Evolutionary conservation across 495 filamentous ascomycete species (phyloP), one percentile per base, ranked within the genome.

Genomic region (Trypethelium eluteriae): DNA sequence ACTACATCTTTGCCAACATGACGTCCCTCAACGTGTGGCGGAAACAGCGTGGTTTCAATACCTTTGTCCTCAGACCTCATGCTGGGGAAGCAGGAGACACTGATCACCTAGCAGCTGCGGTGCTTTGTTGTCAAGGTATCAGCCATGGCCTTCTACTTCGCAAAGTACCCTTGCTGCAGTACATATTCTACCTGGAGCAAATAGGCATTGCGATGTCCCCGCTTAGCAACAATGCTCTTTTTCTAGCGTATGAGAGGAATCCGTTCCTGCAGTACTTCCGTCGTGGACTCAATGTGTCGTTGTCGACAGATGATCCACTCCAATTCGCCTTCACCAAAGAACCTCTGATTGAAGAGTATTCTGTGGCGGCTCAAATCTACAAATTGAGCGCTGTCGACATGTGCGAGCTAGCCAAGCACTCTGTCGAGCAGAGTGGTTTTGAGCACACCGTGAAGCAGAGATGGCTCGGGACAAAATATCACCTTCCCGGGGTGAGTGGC

Each of bases 261-360:
- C 94, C 94, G 0, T 98, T 95, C 76, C 83, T 92, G 64, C 89
- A 88, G 74, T 98, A 98, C 76, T 98, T 98, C 79, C 90, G 89
- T 73, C 86, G 93, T 46, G 94, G 94, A 1, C 77, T 98, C 62
- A 98, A 98, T 76, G 93, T 98, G 2, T 97, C 93, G 18, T 80
- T 98, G 41, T 97, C 93, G 2, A 98, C 94, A 0, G 94, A 98
- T 74, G 94, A 98, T 78, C 94, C 94, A 10, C 83, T 98, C 9
- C 94, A 98, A 75, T 98, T 98, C 74, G 94, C 94, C 7, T 98
- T 96, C 76, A 98, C 94, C 38, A 98, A 97, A 75, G 94, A 98
- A 74, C 94, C 94, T 35, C 78, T 98, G 57, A 98, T 98, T 70
- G 94, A 98, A 76, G 94, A 98, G 74, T 98, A 98, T 70, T 91